phyloP scores from a whole-genome alignment of 805 yeast genomes.

The Candida krabiensis region DNA sequence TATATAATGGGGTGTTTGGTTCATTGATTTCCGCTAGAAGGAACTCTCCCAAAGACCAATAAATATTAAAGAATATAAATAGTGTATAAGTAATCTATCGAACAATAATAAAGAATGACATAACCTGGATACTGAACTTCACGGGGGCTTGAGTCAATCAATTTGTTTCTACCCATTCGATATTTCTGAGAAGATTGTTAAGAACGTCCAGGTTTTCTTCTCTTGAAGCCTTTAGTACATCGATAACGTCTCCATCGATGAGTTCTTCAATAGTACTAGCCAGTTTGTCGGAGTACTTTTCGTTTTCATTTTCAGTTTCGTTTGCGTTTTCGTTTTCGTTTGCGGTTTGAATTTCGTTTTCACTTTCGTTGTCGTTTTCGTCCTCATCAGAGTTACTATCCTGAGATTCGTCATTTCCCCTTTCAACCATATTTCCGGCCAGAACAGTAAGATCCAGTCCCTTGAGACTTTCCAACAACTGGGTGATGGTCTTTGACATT shows the following conservation, averaged over 20 bases:
- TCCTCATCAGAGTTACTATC: background rate
- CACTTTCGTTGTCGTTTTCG: background rate
- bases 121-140: too few species aligned
- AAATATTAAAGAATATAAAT: background rate
- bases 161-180: slow-evolving; percentile 13
- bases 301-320: slow-evolving; percentile 7
- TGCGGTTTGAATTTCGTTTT: background rate
- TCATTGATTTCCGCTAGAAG: too few species aligned
- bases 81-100: background rate
- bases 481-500: background rate
- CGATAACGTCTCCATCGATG: slow-evolving; percentile 22
- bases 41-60: background rate
- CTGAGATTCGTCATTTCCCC: too few species aligned
- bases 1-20: too few species aligned
- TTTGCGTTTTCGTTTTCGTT: background rate
- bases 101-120: too few species aligned
- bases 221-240: slow-evolving; percentile 18
- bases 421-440: background rate
- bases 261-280: slow-evolving; percentile 17
- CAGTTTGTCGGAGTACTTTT: slow-evolving; percentile 3
- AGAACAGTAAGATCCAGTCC: background rate
- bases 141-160: too few species aligned
- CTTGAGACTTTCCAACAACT: slow-evolving; percentile 1
- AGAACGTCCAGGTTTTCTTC: slow-evolving; percentile 26
- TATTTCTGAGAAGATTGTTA: slow-evolving; percentile 19